phyloP scores from a whole-genome alignment of 306 rosid species.

The Sicyos edulis region DNA sequence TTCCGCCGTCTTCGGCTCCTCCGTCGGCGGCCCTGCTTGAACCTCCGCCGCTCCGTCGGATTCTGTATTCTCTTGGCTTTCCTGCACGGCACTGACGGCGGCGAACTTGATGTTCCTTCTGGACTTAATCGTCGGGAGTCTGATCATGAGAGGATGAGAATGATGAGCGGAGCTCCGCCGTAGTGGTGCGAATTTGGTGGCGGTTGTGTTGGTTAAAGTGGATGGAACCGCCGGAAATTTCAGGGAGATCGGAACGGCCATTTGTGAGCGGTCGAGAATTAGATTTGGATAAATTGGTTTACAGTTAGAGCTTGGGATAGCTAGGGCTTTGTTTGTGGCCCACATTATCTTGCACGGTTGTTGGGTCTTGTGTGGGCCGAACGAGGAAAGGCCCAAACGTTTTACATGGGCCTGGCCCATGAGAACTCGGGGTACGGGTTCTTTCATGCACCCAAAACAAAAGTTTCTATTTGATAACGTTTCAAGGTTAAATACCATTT shows the following conservation, averaged over 20 bases:
- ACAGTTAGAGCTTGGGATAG: neutral
- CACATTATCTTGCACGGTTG: slow-evolving; percentile 1
- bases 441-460: neutral
- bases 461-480: too few relatives aligned
- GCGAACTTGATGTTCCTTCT: neutral
- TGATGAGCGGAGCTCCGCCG: slow-evolving; percentile 21
- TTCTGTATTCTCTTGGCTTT: slow-evolving; percentile 32
- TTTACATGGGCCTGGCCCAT: neutral
- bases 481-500: too few relatives aligned
- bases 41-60: slow-evolving; percentile 22
- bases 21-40: slow-evolving; percentile 16
- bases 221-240: neutral
- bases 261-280: slow-evolving; percentile 19
- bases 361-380: neutral
- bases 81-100: slow-evolving; percentile 39
- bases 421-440: neutral
- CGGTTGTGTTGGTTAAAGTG: neutral
- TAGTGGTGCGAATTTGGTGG: neutral
- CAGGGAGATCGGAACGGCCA: slow-evolving; percentile 25
- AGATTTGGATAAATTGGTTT: neutral
- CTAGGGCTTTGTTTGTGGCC: slow-evolving; percentile 22
- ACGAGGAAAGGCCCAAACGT: neutral
- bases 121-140: slow-evolving; percentile 10
- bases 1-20: slow-evolving; percentile 23
- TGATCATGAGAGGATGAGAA: slow-evolving; percentile 4